phyloP scores from a whole-genome alignment of 2,329 filamentous ascomycete species.

The Cordyceps cateniannulata region DNA sequence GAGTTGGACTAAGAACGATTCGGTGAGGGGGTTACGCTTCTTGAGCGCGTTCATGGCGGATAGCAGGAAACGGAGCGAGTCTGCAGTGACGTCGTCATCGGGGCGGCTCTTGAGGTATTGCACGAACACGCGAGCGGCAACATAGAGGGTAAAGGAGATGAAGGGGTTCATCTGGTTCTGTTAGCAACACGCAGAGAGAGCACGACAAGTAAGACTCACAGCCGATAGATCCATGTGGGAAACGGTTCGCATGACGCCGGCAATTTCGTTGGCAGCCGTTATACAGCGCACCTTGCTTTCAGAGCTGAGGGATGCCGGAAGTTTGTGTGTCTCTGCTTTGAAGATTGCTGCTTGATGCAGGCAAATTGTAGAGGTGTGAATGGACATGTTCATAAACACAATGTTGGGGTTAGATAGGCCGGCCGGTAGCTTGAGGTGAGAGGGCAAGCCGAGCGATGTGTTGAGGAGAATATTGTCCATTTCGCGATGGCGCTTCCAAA shows the following conservation, averaged over 20 bases:
- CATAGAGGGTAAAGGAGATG: slow-evolving; percentile 90
- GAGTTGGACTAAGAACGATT: slow-evolving; percentile 89
- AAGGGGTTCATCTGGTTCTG: slow-evolving; percentile 79
- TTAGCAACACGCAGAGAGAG: slow-evolving; percentile 17
- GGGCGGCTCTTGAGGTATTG: slow-evolving; percentile 95
- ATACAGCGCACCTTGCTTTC: slow-evolving; percentile 94
- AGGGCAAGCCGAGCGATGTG: slow-evolving; percentile 76
- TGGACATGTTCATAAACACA: slow-evolving; percentile 92
- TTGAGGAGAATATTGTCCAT: slow-evolving; percentile 89
- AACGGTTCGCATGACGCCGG: slow-evolving; percentile 90
- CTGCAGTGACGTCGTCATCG: slow-evolving; percentile 69
- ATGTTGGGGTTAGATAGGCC: slow-evolving; percentile 76
- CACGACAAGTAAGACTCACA: slow-evolving; percentile 45
- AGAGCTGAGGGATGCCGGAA: slow-evolving; percentile 69
- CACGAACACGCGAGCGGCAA: slow-evolving; percentile 90
- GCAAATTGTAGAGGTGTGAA: slow-evolving; percentile 93
- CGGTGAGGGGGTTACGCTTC: slow-evolving; percentile 80
- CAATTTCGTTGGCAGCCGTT: slow-evolving; percentile 87
- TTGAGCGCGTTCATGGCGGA: slow-evolving; percentile 88
- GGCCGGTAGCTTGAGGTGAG: slow-evolving; percentile 68
- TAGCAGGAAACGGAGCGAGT: slow-evolving; percentile 84
- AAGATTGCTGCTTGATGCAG: slow-evolving; percentile 98
- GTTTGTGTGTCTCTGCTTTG: slow-evolving; percentile 84
- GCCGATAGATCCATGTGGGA: slow-evolving; percentile 79
- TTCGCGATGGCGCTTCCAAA: slow-evolving; percentile 87